phyloP scores from a whole-genome alignment of 495 filamentous ascomycete species.

The Lasiosphaeris hirsuta region DNA sequence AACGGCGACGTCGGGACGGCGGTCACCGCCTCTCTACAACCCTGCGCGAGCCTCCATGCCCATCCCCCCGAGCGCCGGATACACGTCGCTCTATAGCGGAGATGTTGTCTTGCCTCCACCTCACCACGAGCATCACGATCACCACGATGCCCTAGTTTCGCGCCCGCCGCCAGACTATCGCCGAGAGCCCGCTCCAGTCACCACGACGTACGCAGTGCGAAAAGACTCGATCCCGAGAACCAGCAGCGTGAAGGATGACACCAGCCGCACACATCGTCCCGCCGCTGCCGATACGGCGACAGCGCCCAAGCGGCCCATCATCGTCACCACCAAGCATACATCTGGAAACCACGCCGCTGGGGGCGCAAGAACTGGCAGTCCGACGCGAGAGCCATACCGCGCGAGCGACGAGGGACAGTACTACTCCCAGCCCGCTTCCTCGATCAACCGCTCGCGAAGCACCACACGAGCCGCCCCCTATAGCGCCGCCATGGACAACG shows the following conservation, averaged over 20 bases:
- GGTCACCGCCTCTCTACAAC: slow-evolving; percentile 44
- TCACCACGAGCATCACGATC: slow-evolving; percentile 29
- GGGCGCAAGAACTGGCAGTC: slow-evolving; percentile 37
- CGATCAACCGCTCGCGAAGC: slow-evolving; percentile 37
- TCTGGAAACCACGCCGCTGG: slow-evolving; percentile 17
- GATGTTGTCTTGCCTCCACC: slow-evolving; percentile 39
- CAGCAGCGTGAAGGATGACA: slow-evolving; percentile 38
- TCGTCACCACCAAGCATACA: slow-evolving; percentile 42
- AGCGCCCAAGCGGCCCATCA: slow-evolving; percentile 40
- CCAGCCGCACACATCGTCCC: slow-evolving; percentile 36
- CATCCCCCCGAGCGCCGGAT: slow-evolving; percentile 33
- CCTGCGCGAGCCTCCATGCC: slow-evolving; percentile 48
- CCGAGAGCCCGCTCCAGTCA: slow-evolving; percentile 26
- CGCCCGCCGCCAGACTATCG: slow-evolving; percentile 32
- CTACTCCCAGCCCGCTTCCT: slow-evolving; percentile 50
- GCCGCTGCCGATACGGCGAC: slow-evolving; percentile 32
- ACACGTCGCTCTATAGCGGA: slow-evolving; percentile 40
- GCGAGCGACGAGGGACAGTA: slow-evolving; percentile 47
- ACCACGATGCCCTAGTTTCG: slow-evolving; percentile 27
- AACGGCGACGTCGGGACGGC: slow-evolving; percentile 32
- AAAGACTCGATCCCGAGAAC: slow-evolving; percentile 41
- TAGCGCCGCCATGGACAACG: slow-evolving; percentile 39
- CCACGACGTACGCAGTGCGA: slow-evolving; percentile 48
- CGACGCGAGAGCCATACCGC: slow-evolving; percentile 46
- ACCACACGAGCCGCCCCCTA: slow-evolving; percentile 20